Percentiles rank a stretch among this genome's conserved stretches.
Conservation (phyloP, 1,139 yeast genomes). For the Blastobotrys niveus region DNA sequence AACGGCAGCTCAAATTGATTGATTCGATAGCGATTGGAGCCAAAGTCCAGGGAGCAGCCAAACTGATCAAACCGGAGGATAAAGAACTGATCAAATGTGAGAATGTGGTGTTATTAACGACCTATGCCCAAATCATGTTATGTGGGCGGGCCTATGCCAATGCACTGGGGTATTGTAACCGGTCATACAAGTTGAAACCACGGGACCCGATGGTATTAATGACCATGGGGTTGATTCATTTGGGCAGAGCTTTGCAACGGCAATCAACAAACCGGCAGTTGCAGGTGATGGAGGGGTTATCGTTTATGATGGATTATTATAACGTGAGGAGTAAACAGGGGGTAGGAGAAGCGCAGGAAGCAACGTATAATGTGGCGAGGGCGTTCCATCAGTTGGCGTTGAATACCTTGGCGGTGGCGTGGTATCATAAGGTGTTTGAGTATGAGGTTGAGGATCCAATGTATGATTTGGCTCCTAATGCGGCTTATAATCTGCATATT, state of each 20-base stretch:
- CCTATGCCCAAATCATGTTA: conserved; percentile 74
- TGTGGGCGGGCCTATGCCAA: conserved; percentile 81
- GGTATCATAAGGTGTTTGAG: conserved; percentile 61
- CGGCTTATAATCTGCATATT: conserved; percentile 77
- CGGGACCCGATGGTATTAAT: conserved; percentile 76
- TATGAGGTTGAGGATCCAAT: conserved; percentile 31
- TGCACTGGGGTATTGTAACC: conserved; percentile 60
- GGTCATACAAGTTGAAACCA: conserved; percentile 40
- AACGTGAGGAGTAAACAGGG: conserved; percentile 41
- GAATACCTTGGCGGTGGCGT: conserved; percentile 61
- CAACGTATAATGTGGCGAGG: conserved; percentile 76
- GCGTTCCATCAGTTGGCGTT: conserved; percentile 80
- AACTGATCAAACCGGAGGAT: conserved; percentile 38
- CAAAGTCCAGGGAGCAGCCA: conserved; percentile 72
- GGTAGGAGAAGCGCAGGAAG: conserved; percentile 62
- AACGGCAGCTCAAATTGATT: conserved; percentile 83
- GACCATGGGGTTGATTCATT: conserved; percentile 69
- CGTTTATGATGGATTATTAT: conserved; percentile 67
- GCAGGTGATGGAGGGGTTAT: conserved; percentile 80
- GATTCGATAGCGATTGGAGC: conserved; percentile 57
- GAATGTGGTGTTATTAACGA: conserved; percentile 66
- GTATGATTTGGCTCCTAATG: conserved; percentile 62
- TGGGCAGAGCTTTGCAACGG: conserved; percentile 92
- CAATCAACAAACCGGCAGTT: conserved; percentile 78
- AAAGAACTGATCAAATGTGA: conserved; percentile 39